Evolutionary conservation across 371 early-diverging fungal species (phyloP), one percentile per base, ranked within the genome.

Genomic region (Mortierella sp.): DNA sequence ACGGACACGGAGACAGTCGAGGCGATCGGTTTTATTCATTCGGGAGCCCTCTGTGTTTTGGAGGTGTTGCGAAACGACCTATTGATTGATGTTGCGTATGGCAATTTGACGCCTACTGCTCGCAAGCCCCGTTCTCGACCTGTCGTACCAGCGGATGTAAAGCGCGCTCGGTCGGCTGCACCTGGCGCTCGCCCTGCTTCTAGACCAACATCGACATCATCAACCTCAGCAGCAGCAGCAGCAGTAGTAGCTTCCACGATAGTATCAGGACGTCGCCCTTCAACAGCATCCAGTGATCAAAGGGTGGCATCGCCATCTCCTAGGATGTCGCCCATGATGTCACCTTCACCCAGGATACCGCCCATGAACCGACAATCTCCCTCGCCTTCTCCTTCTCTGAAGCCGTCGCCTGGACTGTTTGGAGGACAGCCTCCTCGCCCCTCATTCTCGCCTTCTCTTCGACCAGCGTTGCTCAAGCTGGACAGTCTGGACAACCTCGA

Each of bases 21-120:
- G 16, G 79, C 85, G 3, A 70, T 76, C 16, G 79, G 60, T 2
- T 60, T 76, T 51, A 68, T 85, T 54, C 79, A 79, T 6, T 71
- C 70, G 3, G 78, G 74, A 24, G 43, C 76, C 2, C 60, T 27
- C 1, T 74, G 71, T 32, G 65, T 82, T 35, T 43, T 70, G 6
- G 79, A 81, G 14, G 35, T 82, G 12, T 27, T 85, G 18, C 78
- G 76, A 60, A 76, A 76, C 35, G 82, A 85, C 60, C 38, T 85
- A 35, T 41, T 81, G 29, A 14, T 79, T 21, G 82, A 85, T 43
- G 79, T 78, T 14, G 60, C 82, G 4, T 79, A 82, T 7, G 85
- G 85, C 18, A 54, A 65, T 21, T 46, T 85, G 16, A 24, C 21
- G 1, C 82, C 82, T 11, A 75, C 55, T 41, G 29, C 72, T 32